Conservation (phyloP, 2,329 filamentous ascomycete species). For the Aspergillus latus region DNA sequence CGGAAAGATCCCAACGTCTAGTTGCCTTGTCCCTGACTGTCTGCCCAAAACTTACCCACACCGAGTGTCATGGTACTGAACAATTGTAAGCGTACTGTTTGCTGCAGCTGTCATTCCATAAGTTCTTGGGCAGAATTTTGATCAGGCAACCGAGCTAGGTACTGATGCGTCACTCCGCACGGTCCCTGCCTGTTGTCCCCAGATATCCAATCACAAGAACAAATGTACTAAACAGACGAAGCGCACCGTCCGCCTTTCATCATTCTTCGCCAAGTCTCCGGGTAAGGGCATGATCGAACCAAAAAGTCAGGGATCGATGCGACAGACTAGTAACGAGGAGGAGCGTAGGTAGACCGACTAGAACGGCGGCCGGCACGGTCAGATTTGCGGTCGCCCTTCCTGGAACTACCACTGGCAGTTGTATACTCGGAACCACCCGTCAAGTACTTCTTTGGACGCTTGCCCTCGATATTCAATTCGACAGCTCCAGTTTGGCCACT, state of each 20-base stretch:
- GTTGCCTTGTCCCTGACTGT: neutral
- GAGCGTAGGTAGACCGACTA: slow-evolving; percentile 40
- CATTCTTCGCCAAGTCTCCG: neutral
- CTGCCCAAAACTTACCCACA: slow-evolving; percentile 16
- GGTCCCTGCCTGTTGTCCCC: neutral
- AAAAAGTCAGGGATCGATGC: neutral
- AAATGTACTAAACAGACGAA: neutral
- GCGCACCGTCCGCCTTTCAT: neutral
- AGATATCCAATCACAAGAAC: neutral
- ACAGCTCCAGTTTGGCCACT: slow-evolving; percentile 39
- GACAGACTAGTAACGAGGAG: slow-evolving; percentile 22
- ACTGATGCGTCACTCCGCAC: neutral
- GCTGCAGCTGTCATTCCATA: neutral
- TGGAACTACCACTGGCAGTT: slow-evolving; percentile 25
- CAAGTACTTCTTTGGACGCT: slow-evolving; percentile 39
- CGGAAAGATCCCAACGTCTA: neutral
- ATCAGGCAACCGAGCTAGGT: neutral
- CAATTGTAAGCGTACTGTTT: neutral
- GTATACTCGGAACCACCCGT: slow-evolving; percentile 36
- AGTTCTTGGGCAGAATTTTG: slow-evolving; percentile 2
- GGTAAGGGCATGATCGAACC: neutral
- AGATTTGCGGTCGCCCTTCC: slow-evolving; percentile 35
- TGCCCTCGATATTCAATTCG: slow-evolving; percentile 41
- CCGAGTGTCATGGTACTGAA: neutral
- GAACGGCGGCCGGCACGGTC: slow-evolving; percentile 40